Evolutionary conservation across 1,284 basidiomycete species (phyloP).

Genomic region (Trichosporon sp.): DNA sequence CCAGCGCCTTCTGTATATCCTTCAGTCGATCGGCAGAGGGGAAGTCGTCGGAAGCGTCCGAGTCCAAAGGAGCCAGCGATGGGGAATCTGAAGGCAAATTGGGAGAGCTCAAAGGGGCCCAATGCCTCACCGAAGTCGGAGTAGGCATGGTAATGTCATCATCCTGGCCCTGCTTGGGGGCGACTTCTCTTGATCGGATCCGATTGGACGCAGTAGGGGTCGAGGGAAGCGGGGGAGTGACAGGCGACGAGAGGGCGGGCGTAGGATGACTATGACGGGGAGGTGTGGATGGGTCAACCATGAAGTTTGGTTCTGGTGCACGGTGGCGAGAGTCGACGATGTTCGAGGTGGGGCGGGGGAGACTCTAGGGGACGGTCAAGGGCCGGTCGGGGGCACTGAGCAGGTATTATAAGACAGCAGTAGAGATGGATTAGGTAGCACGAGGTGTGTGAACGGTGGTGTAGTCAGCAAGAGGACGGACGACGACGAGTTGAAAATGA

Average conservation of each 20-base stretch:
- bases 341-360: not conserved
- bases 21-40: slow-evolving; percentile 17
- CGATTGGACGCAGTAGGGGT: slow-evolving; percentile 12
- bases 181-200: not conserved
- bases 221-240: slow-evolving; percentile 23
- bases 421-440: not conserved
- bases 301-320: slow-evolving; percentile 6
- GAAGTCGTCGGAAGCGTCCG: not conserved
- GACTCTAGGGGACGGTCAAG: not conserved
- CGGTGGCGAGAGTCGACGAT: not conserved
- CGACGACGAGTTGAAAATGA: not conserved
- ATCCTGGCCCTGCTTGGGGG: slow-evolving; percentile 1
- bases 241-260: slow-evolving; percentile 24
- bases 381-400: not conserved
- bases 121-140: not conserved
- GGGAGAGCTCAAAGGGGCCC: not conserved
- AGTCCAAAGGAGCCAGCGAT: not conserved
- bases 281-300: slow-evolving; percentile 22
- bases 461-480: not conserved
- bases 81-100: not conserved
- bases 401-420: no score
- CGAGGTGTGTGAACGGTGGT: not conserved
- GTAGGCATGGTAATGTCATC: slow-evolving; percentile 12
- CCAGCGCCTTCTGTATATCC: slow-evolving; percentile 17
- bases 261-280: slow-evolving; percentile 13